Percentiles rank a stretch among this genome's conserved stretches.
phyloP scores from a whole-genome alignment of 495 filamentous ascomycete species.

The Lophium mytilinum region DNA sequence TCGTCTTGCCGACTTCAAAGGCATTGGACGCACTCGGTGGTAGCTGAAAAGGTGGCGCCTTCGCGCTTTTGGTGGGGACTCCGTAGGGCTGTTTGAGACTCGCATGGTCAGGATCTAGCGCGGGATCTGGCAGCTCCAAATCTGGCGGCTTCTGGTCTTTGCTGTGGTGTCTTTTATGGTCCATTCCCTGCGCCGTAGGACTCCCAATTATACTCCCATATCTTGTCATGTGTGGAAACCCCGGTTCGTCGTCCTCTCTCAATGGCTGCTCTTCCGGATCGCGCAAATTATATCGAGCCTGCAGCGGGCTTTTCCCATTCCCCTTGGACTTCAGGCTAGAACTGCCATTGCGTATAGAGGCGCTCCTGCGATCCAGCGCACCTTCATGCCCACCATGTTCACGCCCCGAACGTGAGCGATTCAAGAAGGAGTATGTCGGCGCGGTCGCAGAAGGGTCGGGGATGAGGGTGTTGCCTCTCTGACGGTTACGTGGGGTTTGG shows the following conservation, averaged over 20 bases:
- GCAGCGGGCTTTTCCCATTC: constrained; percentile 1
- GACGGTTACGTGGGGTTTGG: constrained; percentile 42
- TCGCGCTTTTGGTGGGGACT: constrained; percentile 1
- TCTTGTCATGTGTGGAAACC: constrained; percentile 30
- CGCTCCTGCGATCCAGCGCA: constrained; percentile 8
- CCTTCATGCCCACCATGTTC: neutral
- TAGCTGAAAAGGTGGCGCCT: constrained; percentile 1
- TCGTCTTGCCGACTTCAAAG: constrained; percentile 37
- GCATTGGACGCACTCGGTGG: constrained; percentile 26
- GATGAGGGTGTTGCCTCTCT: constrained; percentile 15
- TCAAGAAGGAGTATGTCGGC: constrained; percentile 30
- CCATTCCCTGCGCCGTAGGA: constrained; percentile 31
- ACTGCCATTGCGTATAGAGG: constrained; percentile 13
- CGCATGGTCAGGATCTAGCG: constrained; percentile 42
- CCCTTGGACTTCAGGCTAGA: constrained; percentile 3
- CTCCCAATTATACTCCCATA: constrained; percentile 74
- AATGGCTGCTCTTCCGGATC: constrained; percentile 23
- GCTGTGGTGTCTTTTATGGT: neutral
- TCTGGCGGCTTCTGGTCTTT: constrained; percentile 38
- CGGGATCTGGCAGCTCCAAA: constrained; percentile 67
- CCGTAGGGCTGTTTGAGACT: constrained; percentile 11
- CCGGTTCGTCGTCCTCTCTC: constrained; percentile 3
- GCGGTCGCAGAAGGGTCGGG: constrained; percentile 36
- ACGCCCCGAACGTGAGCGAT: constrained; percentile 10
- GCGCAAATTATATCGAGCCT: neutral